Evolutionary conservation across 2,329 filamentous ascomycete species (phyloP).

Genomic region (Raffaelea ambrosiae): DNA sequence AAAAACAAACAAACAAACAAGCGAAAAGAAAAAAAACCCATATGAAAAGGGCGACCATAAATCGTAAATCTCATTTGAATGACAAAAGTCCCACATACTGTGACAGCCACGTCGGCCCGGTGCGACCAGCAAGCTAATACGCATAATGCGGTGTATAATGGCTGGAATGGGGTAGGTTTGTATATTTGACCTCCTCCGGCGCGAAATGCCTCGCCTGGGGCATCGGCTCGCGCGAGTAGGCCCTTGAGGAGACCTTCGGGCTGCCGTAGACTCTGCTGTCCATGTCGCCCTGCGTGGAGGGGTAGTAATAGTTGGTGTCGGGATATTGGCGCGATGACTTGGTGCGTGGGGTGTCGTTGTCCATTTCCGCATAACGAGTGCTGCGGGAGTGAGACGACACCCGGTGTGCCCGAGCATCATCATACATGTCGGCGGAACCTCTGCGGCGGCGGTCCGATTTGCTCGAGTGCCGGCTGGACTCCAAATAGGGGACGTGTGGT

Average conservation of each 20-base stretch:
- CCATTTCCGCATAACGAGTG: slow-evolving; percentile 7
- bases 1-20: too few species aligned
- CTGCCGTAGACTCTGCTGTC: background rate
- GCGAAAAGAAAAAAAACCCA: too few species aligned
- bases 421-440: slow-evolving; percentile 11
- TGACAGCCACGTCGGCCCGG: too few species aligned
- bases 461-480: slow-evolving; percentile 3
- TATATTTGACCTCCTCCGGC: slow-evolving; percentile 13
- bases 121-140: too few species aligned
- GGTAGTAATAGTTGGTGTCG: slow-evolving; percentile 6
- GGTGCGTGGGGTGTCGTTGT: slow-evolving; percentile 1
- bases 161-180: slow-evolving; percentile 8
- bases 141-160: slow-evolving; percentile 3
- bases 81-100: too few species aligned
- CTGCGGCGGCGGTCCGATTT: slow-evolving; percentile 12
- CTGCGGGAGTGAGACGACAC: background rate
- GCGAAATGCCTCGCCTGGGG: slow-evolving; percentile 13
- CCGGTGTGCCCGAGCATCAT: slow-evolving; percentile 4
- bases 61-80: too few species aligned
- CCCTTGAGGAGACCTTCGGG: slow-evolving; percentile 9
- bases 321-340: slow-evolving; percentile 2
- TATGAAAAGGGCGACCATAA: too few species aligned
- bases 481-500: slow-evolving; percentile 6
- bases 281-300: background rate
- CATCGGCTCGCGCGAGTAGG: slow-evolving; percentile 10